Evolutionary conservation across 1,139 yeast genomes (phyloP).

Genomic region (Entelexis sorbosivorans): DNA sequence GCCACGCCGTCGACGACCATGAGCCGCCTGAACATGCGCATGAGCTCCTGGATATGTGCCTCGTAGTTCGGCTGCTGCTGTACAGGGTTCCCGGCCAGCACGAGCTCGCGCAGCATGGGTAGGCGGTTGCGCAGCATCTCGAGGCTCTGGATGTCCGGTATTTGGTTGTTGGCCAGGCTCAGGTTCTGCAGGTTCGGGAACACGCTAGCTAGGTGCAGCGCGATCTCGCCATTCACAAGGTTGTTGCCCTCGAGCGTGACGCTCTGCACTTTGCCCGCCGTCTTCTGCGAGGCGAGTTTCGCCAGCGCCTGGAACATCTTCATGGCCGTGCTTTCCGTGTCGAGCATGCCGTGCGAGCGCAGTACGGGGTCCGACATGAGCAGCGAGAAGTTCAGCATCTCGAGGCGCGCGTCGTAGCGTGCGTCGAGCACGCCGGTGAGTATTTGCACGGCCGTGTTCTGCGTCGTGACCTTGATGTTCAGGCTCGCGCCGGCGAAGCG

Average conservation of each 20-base stretch:
- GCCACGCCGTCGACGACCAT: constrained; percentile 67
- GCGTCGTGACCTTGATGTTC: constrained; percentile 38
- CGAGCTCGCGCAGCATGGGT: constrained; percentile 58
- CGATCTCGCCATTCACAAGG: constrained; percentile 49
- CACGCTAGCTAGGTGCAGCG: constrained; percentile 58
- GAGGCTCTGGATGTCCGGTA: constrained; percentile 47
- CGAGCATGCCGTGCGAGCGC: constrained; percentile 53
- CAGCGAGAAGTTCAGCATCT: constrained; percentile 59
- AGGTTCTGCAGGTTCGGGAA: constrained; percentile 70
- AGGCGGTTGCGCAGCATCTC: constrained; percentile 75
- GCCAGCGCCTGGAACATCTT: constrained; percentile 87
- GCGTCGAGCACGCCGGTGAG: constrained; percentile 50
- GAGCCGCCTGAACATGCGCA: constrained; percentile 65
- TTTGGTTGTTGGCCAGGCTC: constrained; percentile 65
- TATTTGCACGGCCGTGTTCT: constrained; percentile 41
- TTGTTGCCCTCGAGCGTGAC: constrained; percentile 66
- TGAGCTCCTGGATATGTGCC: constrained; percentile 39
- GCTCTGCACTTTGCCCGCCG: constrained; percentile 46
- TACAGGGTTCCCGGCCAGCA: constrained; percentile 71
- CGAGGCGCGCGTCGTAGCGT: constrained; percentile 54
- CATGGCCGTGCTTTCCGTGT: constrained; percentile 46
- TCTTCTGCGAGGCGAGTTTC: constrained; percentile 57
- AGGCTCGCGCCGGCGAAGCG: constrained; percentile 68
- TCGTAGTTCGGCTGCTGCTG: constrained; percentile 42
- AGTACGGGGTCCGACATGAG: constrained; percentile 59